A percentile compares a stretch with the other conserved stretches of the same genome.
Evolutionary conservation across 108 stramenopile genomes (phyloP).

Genomic region (Cyclostephanos invisitatus): DNA sequence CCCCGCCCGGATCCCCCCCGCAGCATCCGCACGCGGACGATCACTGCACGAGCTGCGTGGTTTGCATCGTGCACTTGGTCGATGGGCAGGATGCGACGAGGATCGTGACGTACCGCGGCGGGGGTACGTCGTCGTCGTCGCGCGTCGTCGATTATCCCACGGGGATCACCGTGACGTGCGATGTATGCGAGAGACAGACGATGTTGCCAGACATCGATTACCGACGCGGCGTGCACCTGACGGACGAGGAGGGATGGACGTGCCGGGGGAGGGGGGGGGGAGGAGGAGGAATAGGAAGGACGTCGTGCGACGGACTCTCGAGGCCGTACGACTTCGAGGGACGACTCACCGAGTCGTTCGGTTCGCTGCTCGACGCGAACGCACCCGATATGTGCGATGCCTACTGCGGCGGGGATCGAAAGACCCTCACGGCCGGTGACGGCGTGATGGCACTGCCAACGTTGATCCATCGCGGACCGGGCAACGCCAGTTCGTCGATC

Average conservation of each 20-base stretch:
- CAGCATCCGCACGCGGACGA: slow-evolving; percentile 31
- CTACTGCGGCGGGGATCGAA: neutral
- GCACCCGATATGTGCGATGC: slow-evolving; percentile 11
- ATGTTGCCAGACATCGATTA: slow-evolving; percentile 22
- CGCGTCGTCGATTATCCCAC: slow-evolving; percentile 22
- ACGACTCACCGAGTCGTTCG: neutral
- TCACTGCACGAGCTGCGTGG: slow-evolving; percentile 16
- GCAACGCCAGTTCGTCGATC: slow-evolving; percentile 6
- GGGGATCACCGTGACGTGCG: slow-evolving; percentile 17
- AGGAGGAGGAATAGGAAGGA: too few relatives aligned
- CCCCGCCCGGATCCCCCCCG: slow-evolving; percentile 14
- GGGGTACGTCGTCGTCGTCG: neutral
- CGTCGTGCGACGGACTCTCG: neutral
- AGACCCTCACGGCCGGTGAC: slow-evolving; percentile 2
- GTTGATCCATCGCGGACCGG: slow-evolving; percentile 25
- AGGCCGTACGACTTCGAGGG: slow-evolving; percentile 17
- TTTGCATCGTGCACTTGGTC: slow-evolving; percentile 14
- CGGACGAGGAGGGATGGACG: slow-evolving; percentile 19
- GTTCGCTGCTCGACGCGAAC: slow-evolving; percentile 2
- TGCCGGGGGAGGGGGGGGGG: neutral
- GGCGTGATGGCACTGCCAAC: slow-evolving; percentile 19
- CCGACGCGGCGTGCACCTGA: slow-evolving; percentile 23
- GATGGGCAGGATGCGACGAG: slow-evolving; percentile 19
- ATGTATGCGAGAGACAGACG: slow-evolving; percentile 2
- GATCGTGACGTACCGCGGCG: slow-evolving; percentile 6